Conservation (phyloP, 2,329 filamentous ascomycete genomes). For the Fragosphaeria purpurea region DNA sequence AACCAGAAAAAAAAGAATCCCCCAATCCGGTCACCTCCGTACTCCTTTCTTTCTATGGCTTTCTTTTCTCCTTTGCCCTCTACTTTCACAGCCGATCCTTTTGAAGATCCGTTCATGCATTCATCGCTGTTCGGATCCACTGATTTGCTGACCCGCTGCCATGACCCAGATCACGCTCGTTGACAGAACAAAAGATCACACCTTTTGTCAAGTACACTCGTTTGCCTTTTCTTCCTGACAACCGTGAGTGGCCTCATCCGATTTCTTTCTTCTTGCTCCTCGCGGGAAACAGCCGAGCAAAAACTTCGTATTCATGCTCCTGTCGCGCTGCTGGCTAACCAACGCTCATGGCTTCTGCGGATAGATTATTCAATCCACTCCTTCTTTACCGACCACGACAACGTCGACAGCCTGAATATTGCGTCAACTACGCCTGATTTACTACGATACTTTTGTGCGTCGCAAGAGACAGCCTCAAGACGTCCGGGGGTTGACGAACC, state of each 20-base stretch:
- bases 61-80: slow-evolving; percentile 1
- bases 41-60: neutral
- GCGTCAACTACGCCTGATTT: neutral
- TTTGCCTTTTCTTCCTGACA: slow-evolving; percentile 39
- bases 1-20: neutral
- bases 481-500: no score
- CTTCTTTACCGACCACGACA: neutral
- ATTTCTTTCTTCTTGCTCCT: neutral
- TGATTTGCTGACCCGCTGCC: slow-evolving; percentile 14
- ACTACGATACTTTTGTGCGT: no score
- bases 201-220: slow-evolving; percentile 50
- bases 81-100: slow-evolving; percentile 16
- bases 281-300: no score
- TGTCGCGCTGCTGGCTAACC: neutral
- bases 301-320: no score
- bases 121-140: slow-evolving; percentile 1
- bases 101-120: slow-evolving; percentile 21
- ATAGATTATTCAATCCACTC: slow-evolving; percentile 1
- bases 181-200: slow-evolving; percentile 25
- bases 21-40: slow-evolving; percentile 6
- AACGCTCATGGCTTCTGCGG: slow-evolving; percentile 1
- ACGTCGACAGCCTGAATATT: slow-evolving; percentile 4
- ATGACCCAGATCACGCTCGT: slow-evolving; percentile 33
- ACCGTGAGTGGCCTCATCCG: slow-evolving; percentile 22
- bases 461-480: no score